Conservation (phyloP, 768 basidiomycete genomes). For the Mycena crocata region DNA sequence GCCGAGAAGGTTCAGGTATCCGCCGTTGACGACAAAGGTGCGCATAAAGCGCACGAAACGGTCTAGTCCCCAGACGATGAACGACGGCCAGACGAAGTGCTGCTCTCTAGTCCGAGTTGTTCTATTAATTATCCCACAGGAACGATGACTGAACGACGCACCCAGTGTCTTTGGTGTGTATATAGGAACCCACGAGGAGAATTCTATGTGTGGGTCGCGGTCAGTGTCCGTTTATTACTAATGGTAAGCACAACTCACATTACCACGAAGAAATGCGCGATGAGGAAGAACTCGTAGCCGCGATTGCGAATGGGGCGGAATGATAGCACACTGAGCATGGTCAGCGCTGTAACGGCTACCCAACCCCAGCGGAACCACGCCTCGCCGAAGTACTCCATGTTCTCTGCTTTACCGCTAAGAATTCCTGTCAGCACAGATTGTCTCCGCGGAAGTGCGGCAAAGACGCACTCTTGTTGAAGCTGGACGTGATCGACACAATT, state of each 20-base stretch:
- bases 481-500: not conserved
- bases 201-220: conserved; percentile 40
- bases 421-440: not conserved
- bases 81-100: conserved; percentile 58
- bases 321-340: conserved; percentile 47
- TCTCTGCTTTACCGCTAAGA: not conserved
- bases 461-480: conserved; percentile 4
- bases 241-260: conserved; percentile 42
- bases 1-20: conserved; percentile 42
- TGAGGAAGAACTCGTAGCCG: conserved; percentile 56
- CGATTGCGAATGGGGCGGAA: conserved; percentile 48
- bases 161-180: conserved; percentile 49
- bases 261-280: conserved; percentile 49
- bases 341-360: conserved; percentile 41
- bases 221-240: not conserved
- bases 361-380: conserved; percentile 24
- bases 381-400: conserved; percentile 5
- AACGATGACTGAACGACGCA: conserved; percentile 29
- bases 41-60: conserved; percentile 61
- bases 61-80: conserved; percentile 69
- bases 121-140: not conserved
- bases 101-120: conserved; percentile 39
- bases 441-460: too few species aligned
- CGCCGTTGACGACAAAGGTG: conserved; percentile 56
- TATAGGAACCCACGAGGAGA: conserved; percentile 53